Evolutionary conservation across 1,284 basidiomycete genomes (phyloP).

Genomic region (Amylostereum areolatum): DNA sequence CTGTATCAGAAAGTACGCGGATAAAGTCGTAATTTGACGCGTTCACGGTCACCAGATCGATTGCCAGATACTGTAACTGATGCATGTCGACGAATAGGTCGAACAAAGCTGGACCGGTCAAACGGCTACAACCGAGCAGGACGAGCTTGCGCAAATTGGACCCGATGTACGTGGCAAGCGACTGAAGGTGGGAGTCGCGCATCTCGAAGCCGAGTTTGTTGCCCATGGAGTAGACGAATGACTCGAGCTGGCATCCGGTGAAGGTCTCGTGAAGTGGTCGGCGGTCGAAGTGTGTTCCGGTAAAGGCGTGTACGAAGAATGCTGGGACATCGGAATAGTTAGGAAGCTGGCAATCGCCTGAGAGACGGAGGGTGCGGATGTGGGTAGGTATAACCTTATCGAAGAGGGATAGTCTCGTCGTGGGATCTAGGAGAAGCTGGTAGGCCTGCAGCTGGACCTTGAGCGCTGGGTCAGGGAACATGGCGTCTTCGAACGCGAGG

Average conservation of each 20-base stretch:
- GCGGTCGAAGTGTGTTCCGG: conserved; percentile 31
- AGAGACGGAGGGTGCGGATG: conserved; percentile 28
- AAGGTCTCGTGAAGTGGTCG: conserved; percentile 23
- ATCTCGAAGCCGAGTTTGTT: conserved; percentile 32
- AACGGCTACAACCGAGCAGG: conserved; percentile 28
- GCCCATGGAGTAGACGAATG: conserved; percentile 30
- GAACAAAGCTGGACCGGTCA: conserved; percentile 25
- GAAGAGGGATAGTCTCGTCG: conserved; percentile 25
- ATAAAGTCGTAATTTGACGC: conserved; percentile 32
- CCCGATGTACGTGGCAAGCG: conserved; percentile 22
- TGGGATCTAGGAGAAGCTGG: conserved; percentile 27
- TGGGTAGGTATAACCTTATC: conserved; percentile 19
- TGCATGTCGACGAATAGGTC: conserved; percentile 23
- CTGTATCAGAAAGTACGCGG: conserved; percentile 20
- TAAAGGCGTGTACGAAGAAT: conserved; percentile 28
- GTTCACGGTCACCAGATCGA: conserved; percentile 30
- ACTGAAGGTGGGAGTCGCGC: conserved; percentile 27
- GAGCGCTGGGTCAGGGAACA: conserved; percentile 27
- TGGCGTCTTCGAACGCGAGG: conserved; percentile 31
- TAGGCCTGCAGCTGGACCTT: conserved; percentile 22
- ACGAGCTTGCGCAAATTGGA: conserved; percentile 28
- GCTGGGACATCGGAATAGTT: conserved; percentile 15
- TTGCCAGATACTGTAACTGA: conserved; percentile 30
- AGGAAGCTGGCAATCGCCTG: conserved; percentile 25
- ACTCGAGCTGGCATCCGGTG: conserved; percentile 21